These are phyloP conservation scores for Penicillium italicum DNA, from an alignment of 2,329 filamentous ascomycete species.

Conservation along the genomic window DNA sequence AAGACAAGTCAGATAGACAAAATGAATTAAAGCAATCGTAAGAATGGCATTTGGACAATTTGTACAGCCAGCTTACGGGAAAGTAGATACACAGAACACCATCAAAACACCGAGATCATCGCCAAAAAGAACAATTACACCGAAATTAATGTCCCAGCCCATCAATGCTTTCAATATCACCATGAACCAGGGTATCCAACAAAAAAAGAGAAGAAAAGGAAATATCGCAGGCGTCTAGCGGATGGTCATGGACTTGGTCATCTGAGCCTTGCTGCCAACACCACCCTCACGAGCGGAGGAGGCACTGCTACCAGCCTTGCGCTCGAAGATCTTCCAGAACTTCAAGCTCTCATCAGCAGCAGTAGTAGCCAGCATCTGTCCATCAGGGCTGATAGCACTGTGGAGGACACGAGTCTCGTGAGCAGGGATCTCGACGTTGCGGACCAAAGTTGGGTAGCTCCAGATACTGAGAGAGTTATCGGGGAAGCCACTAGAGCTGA, in stretches of 20 bases:
- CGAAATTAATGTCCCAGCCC: conserved; percentile 19
- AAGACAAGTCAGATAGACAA: background rate
- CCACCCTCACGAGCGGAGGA: conserved; percentile 61
- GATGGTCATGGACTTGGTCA: conserved; percentile 94
- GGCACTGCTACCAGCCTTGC: conserved; percentile 75
- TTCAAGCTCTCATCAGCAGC: conserved; percentile 96
- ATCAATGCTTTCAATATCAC: conserved; percentile 18
- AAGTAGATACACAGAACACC: conserved; percentile 20
- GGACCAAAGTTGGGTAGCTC: conserved; percentile 96
- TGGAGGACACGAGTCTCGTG: conserved; percentile 96
- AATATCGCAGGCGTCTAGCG: conserved; percentile 52
- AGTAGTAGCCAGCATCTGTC: conserved; percentile 95
- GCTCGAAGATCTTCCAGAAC: conserved; percentile 99
- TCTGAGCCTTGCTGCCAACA: conserved; percentile 72
- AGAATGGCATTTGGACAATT: conserved; percentile 18
- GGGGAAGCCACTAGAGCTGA: conserved; percentile 96
- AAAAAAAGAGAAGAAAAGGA: conserved; percentile 1
- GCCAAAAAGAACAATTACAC: conserved; percentile 12
- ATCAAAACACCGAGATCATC: conserved; percentile 1
- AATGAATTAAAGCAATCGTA: background rate
- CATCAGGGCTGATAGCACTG: conserved; percentile 94
- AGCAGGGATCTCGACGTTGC: conserved; percentile 95
- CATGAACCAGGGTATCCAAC: conserved; percentile 21
- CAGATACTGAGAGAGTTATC: conserved; percentile 99
- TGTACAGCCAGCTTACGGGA: conserved; percentile 17